These are phyloP conservation scores for Thalassiosira profunda DNA, from an alignment of 108 stramenopile genomes.

Conservation along the genomic window DNA sequence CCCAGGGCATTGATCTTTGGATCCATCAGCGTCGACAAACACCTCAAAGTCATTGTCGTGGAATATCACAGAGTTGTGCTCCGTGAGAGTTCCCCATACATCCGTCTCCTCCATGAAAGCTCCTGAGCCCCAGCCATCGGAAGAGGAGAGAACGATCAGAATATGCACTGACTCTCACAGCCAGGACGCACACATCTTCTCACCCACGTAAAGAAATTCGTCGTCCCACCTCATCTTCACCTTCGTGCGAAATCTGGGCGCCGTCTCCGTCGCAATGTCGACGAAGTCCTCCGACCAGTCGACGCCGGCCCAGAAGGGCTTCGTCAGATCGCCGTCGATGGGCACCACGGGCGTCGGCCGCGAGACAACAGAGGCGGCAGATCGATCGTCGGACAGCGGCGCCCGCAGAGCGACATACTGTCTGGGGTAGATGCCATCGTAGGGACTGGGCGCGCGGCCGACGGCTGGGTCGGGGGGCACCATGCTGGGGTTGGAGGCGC, in stretches of 20 bases:
- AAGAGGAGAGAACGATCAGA: neutral
- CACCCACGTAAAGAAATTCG: slow-evolving; percentile 76
- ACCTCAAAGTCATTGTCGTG: slow-evolving; percentile 88
- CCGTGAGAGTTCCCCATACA: slow-evolving; percentile 50
- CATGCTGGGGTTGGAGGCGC: no score
- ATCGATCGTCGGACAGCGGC: neutral
- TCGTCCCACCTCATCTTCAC: slow-evolving; percentile 90
- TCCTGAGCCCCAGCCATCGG: slow-evolving; percentile 4
- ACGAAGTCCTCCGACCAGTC: slow-evolving; percentile 80
- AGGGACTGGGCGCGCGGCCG: slow-evolving; percentile 7
- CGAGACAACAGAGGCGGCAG: neutral
- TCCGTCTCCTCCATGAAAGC: slow-evolving; percentile 31
- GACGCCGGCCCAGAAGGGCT: slow-evolving; percentile 66
- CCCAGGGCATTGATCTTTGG: slow-evolving; percentile 85
- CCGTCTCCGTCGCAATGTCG: slow-evolving; percentile 65
- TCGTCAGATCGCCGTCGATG: slow-evolving; percentile 78
- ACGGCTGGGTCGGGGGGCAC: neutral
- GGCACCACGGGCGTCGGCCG: slow-evolving; percentile 11
- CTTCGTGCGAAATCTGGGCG: slow-evolving; percentile 58
- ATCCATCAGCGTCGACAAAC: slow-evolving; percentile 80
- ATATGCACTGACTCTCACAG: neutral
- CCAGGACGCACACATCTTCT: slow-evolving; percentile 20
- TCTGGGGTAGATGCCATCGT: slow-evolving; percentile 39
- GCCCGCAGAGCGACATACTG: slow-evolving; percentile 49
- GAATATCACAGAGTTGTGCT: slow-evolving; percentile 86